Base-by-base conservation (phyloP, 352 stramenopile species). In the Blastocystis sp. region DNA sequence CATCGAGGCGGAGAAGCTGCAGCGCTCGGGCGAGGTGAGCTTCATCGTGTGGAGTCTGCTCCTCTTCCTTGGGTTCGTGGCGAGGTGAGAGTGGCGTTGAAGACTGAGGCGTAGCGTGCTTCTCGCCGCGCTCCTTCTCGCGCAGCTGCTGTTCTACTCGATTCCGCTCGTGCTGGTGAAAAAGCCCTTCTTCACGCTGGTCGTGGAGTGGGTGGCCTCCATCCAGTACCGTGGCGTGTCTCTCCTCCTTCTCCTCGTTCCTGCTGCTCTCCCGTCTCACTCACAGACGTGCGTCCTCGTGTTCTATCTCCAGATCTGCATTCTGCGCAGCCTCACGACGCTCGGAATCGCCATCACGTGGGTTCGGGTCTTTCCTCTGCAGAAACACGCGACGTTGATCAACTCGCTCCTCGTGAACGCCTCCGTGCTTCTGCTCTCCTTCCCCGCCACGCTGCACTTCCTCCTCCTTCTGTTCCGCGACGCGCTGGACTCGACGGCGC, bases 391-490 rank as follows among this genome's bases (percentile, higher is more conserved):
- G 9, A 74, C 63, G 31, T 24, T 74, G 6, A 10, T 51, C 1
- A 74, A 74, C 31, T n/a, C 63, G 9, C 39, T 74, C 19, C 24
- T 74, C 26, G 37, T 74, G 19, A 74, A 74, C 63, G 31, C 19
- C 16, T 12, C 39, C n/a, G 35, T 74, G 16, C n/a, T 74, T 35
- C 63, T 74, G 24, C 12, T 12, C 6, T 16, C 29, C 31, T 12
- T 74, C 10, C 63, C 63, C 24, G 63, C 63, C 19, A 74, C 24
- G 24, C 31, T 74, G 29, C 63, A 74, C 35, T 74, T 74, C 39
- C 29, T 74, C 29, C 16, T 41, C 6, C 31, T 74, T 9, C 63
- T 74, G 63, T 74, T 45, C 31, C 63, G 63, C 29, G 63, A 74
- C 39, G 63, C 63, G 9, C 45, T 74, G 26, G 35, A 74, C 31